Base-by-base conservation (phyloP, 805 yeast species). In the Cyberlindnera meyerae region DNA sequence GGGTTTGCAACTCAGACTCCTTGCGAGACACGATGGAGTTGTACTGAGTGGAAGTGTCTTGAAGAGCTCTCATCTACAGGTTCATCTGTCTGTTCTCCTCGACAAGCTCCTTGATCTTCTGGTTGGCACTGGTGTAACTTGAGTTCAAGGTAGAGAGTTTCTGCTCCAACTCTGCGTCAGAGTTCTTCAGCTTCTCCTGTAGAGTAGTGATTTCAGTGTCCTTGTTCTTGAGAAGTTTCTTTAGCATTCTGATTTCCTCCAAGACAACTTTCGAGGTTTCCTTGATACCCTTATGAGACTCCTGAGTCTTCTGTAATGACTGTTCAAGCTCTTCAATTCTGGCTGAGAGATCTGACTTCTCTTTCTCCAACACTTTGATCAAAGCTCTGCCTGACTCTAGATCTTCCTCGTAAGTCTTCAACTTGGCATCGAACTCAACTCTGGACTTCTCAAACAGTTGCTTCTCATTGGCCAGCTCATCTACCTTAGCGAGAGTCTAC, bases 71-170 rank as follows among this genome's bases (percentile, higher is more conserved):
- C n/a, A 77, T 34, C 37, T 69, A 65, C 8, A 49, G 52, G 25
- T 67, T 57, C 13, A 75, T 51, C n/a, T 52, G 58, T 18, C 57
- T 57, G 44, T 75, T 76, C 40, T 72, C 82, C 4, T 58, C 58
- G 2, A 67, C 51, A 17, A 70, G 51, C 5, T 61, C 56, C 32
- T 62, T 54, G 13, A 72, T 47, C 24, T 65, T 58, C 21, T 54
- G 56, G 41, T 60, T 60, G 6, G 74, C 66, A 18, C 52, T 48
- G 16, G 40, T 41, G 31, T 60, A 61, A 28, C 55, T 61, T 13
- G 56, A 54, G 26, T 55, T 63, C 17, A 65, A 26, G 2, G 57
- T 43, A 5, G 55, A 46, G 17, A 71, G 35, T 40, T 64, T 68
- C 5, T 45, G 44, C 29, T 65, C 66, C 15, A 70, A 42, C 16